phyloP scores from a whole-genome alignment of 2,329 filamentous ascomycete genomes.

The Botrytis fragariae region DNA sequence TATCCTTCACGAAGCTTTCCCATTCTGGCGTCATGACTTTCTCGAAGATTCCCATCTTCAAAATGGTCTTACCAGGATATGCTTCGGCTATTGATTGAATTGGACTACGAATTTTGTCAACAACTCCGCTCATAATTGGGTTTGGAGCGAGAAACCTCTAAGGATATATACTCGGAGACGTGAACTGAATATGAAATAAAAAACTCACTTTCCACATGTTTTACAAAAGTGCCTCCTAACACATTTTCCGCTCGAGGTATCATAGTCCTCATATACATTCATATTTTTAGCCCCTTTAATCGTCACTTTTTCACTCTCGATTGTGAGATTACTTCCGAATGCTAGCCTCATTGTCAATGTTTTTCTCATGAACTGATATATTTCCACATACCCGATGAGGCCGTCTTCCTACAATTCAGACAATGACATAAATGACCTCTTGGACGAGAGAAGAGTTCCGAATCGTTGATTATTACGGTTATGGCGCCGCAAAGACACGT shows the following conservation, averaged over 20 bases:
- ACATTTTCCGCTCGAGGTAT: conserved; percentile 47
- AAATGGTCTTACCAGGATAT: conserved; percentile 44
- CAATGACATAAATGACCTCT: conserved; percentile 51
- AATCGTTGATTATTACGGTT: conserved; percentile 48
- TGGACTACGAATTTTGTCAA: conserved; percentile 39
- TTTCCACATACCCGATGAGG: not conserved
- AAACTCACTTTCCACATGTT: conserved; percentile 45
- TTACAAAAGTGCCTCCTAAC: conserved; percentile 47
- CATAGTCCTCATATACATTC: conserved; percentile 45
- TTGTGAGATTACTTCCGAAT: conserved; percentile 32
- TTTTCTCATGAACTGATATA: not conserved
- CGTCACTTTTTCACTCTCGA: conserved; percentile 43
- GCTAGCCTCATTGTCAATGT: not conserved
- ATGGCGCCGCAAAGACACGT: conserved; percentile 49
- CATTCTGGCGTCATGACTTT: conserved; percentile 47
- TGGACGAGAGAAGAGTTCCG: conserved; percentile 44
- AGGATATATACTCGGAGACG: not conserved
- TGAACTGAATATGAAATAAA: not conserved
- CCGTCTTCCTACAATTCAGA: conserved; percentile 41
- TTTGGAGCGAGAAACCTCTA: too few species aligned
- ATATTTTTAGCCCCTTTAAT: conserved; percentile 42
- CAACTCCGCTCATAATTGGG: not conserved
- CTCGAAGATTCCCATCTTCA: conserved; percentile 52
- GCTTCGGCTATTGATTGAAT: conserved; percentile 46
- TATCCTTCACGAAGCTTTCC: conserved; percentile 45